These are phyloP conservation scores for Fusarium stilboides DNA, from an alignment of 2,329 filamentous ascomycete species.

Conservation along the genomic window DNA sequence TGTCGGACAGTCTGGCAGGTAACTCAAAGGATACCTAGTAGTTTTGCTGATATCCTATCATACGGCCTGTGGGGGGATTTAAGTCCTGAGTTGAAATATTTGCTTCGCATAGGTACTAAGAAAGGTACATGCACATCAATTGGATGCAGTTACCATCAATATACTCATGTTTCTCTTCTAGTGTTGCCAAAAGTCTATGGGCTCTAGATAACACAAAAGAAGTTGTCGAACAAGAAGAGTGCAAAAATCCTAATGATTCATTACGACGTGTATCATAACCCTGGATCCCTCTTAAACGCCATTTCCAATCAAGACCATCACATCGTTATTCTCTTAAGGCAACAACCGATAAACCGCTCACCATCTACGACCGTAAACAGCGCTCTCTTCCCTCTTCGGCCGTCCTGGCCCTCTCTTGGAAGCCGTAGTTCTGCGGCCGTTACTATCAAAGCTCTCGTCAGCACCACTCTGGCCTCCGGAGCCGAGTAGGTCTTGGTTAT, in stretches of 20 bases:
- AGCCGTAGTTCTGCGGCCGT: conserved; percentile 44
- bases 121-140: too few species aligned
- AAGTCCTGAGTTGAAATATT: too few species aligned
- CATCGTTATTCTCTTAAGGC: conserved; percentile 5
- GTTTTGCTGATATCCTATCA: too few species aligned
- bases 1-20: too few species aligned
- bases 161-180: too few species aligned
- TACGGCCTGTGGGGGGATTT: too few species aligned
- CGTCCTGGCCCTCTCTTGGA: conserved; percentile 48
- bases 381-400: conserved; percentile 41
- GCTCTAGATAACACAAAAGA: background rate
- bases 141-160: too few species aligned
- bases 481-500: conserved; percentile 38
- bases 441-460: conserved; percentile 31
- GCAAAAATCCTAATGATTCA: conserved; percentile 6
- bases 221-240: background rate
- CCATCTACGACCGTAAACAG: conserved; percentile 41
- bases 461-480: conserved; percentile 35
- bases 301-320: background rate
- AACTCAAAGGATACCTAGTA: too few species aligned
- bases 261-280: conserved; percentile 18
- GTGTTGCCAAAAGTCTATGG: background rate
- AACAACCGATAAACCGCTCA: conserved; percentile 4
- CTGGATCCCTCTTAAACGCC: conserved; percentile 17
- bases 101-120: too few species aligned